Base-by-base conservation (phyloP, 2,329 filamentous ascomycete species). In the Fusarium sambucinum region DNA sequence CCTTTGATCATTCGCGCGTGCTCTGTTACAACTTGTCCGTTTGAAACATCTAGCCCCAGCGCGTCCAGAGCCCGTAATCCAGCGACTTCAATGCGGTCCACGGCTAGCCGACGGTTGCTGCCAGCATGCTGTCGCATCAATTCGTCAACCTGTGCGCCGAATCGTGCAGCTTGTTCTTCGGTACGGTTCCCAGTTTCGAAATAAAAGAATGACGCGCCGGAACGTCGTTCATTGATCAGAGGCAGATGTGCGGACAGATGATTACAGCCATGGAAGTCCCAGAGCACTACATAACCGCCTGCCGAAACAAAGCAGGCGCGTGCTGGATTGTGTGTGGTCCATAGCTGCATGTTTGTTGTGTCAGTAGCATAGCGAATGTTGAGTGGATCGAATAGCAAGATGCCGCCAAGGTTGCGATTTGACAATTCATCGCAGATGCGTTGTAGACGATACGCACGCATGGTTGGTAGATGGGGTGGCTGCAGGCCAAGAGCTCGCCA, bases 281-380 rank as follows among this genome's bases (percentile, higher is more conserved):
- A 44, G 2, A 53, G 2, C 2, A 53, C 50, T 10, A 53, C 5
- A 12, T 53, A 53, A 12, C 50, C 50, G 2, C 16, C 33, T 0
- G 37, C 37, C 1, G 50, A 16, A 29, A 53, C 37, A 25, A 53
- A 53, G 3, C 37, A 53, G 5, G 37, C 50, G 4, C 37, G 50
- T 16, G 50, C 37, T 8, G 50, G 50, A 19, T 53, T 53, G 2
- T 53, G 37, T 2, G 50, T 38, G 0, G 27, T 53, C 50, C 50
- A 53, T 3, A 44, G 5, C 14, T 54, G 51, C 51, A 54, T 54
- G 1, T 54, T 54, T 6, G 38, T 45, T 2, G 51, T 54, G 17
- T 45, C 51, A 14, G 51, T 54, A 3, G 51, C 51, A 29, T 54
- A 54, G 1, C 51, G 51, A 21, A 54, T 54, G 9, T 54, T 54